Base-by-base conservation (phyloP, 2,329 filamentous ascomycete species). In the Dothistroma septosporum region DNA sequence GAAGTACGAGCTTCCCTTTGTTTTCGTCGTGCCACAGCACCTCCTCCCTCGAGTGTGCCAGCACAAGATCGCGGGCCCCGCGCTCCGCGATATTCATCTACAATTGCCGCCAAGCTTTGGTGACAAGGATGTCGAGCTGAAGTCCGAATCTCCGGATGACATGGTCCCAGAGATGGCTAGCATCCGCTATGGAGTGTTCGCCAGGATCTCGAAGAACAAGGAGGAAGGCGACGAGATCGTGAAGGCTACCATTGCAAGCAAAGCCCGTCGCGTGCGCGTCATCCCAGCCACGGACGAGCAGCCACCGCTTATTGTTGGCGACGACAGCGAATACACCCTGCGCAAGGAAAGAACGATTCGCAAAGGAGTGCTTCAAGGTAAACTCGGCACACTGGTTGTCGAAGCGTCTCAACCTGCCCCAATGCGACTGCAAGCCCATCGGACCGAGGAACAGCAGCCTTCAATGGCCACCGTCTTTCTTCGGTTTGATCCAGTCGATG, bases 91-190 rank as follows among this genome's bases (percentile, higher is more conserved):
- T 22, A 79, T 79, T 0, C 86, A 89, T 70, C 75, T 84, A 1
- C 76, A 80, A 66, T 77, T 87, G 0, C 86, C 86, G 1, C 86
- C 86, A 2, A 85, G 81, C 28, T 74, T 88, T 21, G 86, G 86
- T 12, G 85, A 87, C 60, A 56, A 53, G 37, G 64, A 61, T 35
- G 55, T 44, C 41, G 55, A 56, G 12, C 33, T 59, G 57, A 66
- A 68, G 44, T 64, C 72, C 82, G n/a, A 81, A 35, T 70, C 83
- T 19, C 76, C 84, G 46, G 85, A 88, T 68, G 86, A 88, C 66
- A 76, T 87, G 69, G 77, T 83, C 1, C 86, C 86, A 0, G 80
- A 85, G 9, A 87, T 88, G 85, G 77, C 79, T 35, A 83, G 79
- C 68, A 82, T 88, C 50, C 75, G 76, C 1, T 89, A 88, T 67